Evolutionary conservation across 805 yeast genomes (phyloP).

Genomic region (Wickerhamiella musiphila): DNA sequence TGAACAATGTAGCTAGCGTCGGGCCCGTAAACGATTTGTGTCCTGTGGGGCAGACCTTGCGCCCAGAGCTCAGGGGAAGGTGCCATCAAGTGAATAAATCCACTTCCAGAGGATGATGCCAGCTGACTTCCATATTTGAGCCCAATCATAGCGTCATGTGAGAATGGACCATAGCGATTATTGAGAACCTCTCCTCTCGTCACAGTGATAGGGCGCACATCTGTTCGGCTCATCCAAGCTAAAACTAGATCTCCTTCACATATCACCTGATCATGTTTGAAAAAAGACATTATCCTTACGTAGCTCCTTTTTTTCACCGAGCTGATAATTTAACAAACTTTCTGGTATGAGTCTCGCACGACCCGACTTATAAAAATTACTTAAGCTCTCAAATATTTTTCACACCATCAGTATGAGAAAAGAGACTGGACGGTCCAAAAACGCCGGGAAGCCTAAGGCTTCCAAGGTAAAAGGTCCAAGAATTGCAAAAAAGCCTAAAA

Average conservation of each 20-base stretch:
- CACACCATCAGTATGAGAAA: no score
- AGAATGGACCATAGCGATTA: constrained; percentile 80
- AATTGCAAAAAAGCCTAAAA: background rate
- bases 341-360: no score
- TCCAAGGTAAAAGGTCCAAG: background rate
- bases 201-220: constrained; percentile 57
- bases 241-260: constrained; percentile 78
- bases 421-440: no score
- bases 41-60: constrained; percentile 85
- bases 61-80: constrained; percentile 97
- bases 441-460: no score
- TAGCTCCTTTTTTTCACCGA: no score
- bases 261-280: constrained; percentile 44
- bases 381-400: no score
- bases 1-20: constrained; percentile 86
- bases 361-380: constrained; percentile 9
- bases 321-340: constrained; percentile 2
- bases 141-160: constrained; percentile 73
- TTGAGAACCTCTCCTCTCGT: constrained; percentile 44
- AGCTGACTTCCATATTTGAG: constrained; percentile 71
- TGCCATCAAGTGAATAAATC: constrained; percentile 70
- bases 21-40: constrained; percentile 93
- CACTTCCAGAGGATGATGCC: constrained; percentile 43
- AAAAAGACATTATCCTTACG: constrained; percentile 29
- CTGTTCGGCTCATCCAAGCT: constrained; percentile 68